These are phyloP conservation scores for Paecilomyces niveus DNA, from an alignment of 2,329 filamentous ascomycete genomes.

Conservation along the genomic window DNA sequence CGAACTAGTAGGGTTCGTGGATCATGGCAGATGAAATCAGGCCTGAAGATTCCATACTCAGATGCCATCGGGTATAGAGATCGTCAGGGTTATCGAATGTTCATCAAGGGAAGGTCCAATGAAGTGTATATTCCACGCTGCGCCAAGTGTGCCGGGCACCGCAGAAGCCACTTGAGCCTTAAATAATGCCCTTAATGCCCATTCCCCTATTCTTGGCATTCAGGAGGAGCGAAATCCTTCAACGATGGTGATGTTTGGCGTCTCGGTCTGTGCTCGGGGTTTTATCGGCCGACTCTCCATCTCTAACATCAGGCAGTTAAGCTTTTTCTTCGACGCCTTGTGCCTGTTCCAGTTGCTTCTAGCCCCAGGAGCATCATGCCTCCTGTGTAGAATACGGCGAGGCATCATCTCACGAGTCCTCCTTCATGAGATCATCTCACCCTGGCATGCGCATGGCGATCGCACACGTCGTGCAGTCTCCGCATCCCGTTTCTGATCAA, in stretches of 20 bases:
- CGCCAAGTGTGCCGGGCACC: neutral
- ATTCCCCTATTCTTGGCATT: neutral
- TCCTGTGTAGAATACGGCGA: neutral
- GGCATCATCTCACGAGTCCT: neutral
- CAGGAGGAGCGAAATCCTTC: neutral
- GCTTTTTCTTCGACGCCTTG: neutral
- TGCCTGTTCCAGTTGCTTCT: neutral
- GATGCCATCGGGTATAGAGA: neutral
- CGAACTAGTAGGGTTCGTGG: neutral
- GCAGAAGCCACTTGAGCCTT: neutral
- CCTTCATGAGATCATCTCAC: too few relatives aligned
- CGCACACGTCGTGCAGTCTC: neutral
- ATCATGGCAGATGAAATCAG: neutral
- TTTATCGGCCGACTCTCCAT: neutral
- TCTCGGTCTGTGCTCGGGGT: neutral
- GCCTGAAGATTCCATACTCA: neutral
- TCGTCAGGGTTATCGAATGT: neutral
- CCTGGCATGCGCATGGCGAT: neutral
- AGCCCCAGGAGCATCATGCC: neutral
- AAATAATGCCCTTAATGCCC: neutral
- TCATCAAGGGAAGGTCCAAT: neutral
- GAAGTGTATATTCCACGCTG: neutral
- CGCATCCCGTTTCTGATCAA: neutral
- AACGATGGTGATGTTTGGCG: neutral
- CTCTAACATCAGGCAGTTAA: neutral